Base-by-base conservation (phyloP, 768 basidiomycete genomes). In the Hortiboletus flavorubellus region DNA sequence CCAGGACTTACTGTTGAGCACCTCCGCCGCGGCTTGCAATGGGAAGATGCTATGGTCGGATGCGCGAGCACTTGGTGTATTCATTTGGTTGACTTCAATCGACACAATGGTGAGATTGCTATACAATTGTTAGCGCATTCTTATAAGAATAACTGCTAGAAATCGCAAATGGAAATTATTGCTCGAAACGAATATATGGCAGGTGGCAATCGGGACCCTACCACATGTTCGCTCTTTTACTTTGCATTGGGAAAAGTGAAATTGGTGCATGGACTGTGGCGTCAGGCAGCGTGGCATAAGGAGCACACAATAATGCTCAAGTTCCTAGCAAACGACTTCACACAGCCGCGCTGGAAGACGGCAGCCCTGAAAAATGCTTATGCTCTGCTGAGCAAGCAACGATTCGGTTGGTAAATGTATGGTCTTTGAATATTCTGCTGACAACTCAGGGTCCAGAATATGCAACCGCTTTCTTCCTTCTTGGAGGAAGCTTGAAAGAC, bases 321-420 rank as follows among this genome's bases (percentile, higher is more conserved):
- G 64, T 98, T 99, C 70, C 71, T 99, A 9, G 77, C 82, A 34
- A 97, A 99, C 64, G 88, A 99, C 70, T 99, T 99, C 60, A 78
- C 80, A 2, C 76, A 87, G 53, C 75, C 85, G 1, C 81, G 92
- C 26, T 98, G 95, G 95, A 84, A 84, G 56, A 93, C 91, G 9
- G 95, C 94, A 0, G 97, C 97, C 2, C 73, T 91, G 54, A 99
- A 99, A 76, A 99, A 99, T 68, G 97, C 97, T 8, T 99, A 87
- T 72, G 91, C 93, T 0, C 73, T 99, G 41, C 70, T 99, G 54
- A 80, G 89, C 65, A 98, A 96, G 75, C 91, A 87, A 55, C 83
- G 97, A 30, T 98, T 91, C 66, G 93, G 96, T 95, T 46, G 41
- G 87, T 73, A 29, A 16, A 18, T 43, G 15, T 29, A 31, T 23